phyloP scores from a whole-genome alignment of 192 early-diverging fungal species.

The Geosiphon pyriformis region DNA sequence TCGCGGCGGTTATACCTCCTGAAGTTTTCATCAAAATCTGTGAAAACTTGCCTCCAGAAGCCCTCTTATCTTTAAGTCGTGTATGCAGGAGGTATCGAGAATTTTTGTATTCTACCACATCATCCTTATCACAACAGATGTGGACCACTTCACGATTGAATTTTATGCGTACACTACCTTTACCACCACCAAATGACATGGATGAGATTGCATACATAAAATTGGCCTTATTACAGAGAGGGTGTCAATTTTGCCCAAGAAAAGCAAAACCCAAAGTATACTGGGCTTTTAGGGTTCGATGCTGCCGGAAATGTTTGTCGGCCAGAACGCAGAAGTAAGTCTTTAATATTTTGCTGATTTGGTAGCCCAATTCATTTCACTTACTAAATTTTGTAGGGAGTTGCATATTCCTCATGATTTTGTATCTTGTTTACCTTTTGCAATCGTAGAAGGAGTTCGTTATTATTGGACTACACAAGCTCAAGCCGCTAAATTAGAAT shows the following conservation, averaged over 20 bases:
- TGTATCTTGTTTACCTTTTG: background rate
- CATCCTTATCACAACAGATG: background rate
- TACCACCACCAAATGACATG: background rate
- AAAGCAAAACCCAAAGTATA: background rate
- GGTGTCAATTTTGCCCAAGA: background rate
- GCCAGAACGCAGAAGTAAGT: background rate
- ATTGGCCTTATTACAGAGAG: background rate
- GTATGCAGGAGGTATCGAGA: background rate
- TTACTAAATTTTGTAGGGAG: too few relatives aligned
- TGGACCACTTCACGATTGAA: background rate
- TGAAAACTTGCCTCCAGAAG: background rate
- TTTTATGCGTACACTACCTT: background rate
- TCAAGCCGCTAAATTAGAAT: background rate
- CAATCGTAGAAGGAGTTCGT: background rate
- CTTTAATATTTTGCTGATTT: background rate
- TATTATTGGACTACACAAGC: background rate
- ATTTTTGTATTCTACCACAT: background rate
- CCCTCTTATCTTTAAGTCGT: background rate
- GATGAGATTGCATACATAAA: background rate
- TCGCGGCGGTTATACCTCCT: background rate
- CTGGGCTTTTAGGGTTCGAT: background rate
- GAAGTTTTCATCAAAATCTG: constrained; percentile 1
- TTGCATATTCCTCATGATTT: background rate
- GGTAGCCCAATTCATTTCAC: background rate
- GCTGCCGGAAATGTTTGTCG: constrained; percentile 1